These are phyloP conservation scores for Alloascoidea africana DNA, from an alignment of 805 yeast species.

Conservation along the genomic window DNA sequence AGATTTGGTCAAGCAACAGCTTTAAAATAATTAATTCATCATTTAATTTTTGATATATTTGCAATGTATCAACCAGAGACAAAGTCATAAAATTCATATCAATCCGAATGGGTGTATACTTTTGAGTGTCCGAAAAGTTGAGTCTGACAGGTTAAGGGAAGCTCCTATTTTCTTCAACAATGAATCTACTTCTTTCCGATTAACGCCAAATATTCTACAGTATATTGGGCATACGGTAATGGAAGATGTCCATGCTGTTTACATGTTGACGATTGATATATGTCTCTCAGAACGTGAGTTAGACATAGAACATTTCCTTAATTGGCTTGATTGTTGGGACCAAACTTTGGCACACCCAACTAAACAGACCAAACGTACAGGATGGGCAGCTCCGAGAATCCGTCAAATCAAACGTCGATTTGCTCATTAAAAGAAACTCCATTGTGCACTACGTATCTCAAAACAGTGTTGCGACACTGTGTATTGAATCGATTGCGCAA, in stretches of 20 bases:
- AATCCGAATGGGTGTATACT: slow-evolving; percentile 73
- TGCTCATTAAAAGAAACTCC: slow-evolving; percentile 62
- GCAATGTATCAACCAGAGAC: slow-evolving; percentile 86
- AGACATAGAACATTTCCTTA: slow-evolving; percentile 79
- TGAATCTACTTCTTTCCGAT: slow-evolving; percentile 90
- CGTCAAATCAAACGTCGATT: slow-evolving; percentile 77
- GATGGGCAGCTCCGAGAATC: slow-evolving; percentile 76
- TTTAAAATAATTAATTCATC: no score
- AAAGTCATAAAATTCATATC: slow-evolving; percentile 85
- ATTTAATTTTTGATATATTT: slow-evolving; percentile 89
- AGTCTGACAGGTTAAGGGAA: slow-evolving; percentile 47
- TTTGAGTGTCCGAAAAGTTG: slow-evolving; percentile 92
- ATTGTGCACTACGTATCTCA: slow-evolving; percentile 56
- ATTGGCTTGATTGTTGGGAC: slow-evolving; percentile 90
- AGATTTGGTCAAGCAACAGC: no score
- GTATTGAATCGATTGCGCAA: slow-evolving; percentile 79
- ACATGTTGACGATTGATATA: slow-evolving; percentile 72
- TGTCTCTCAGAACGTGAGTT: slow-evolving; percentile 86
- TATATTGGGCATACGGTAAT: slow-evolving; percentile 87
- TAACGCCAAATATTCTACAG: slow-evolving; percentile 91
- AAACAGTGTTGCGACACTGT: slow-evolving; percentile 65
- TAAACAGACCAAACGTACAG: slow-evolving; percentile 60
- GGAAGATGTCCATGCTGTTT: slow-evolving; percentile 83
- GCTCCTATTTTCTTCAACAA: slow-evolving; percentile 81
- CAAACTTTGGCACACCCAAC: slow-evolving; percentile 87